phyloP scores from a whole-genome alignment of 2,329 filamentous ascomycete species.

The Capronia americana region DNA sequence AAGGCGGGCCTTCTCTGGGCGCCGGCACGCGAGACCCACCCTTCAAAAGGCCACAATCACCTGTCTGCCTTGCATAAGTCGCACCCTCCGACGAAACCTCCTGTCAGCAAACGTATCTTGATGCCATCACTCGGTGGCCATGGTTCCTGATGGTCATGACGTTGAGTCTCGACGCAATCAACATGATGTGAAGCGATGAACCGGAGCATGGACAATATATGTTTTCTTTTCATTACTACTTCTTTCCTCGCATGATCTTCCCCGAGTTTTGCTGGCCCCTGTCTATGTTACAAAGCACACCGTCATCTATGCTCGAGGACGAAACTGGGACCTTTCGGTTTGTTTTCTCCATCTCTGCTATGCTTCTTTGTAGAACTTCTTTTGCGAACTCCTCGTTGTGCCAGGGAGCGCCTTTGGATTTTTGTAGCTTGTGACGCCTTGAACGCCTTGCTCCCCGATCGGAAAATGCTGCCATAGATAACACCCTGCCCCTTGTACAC shows the following conservation, averaged over 20 bases:
- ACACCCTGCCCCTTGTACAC: slow-evolving; percentile 31
- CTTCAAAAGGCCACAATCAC: slow-evolving; percentile 15
- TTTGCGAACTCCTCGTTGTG: slow-evolving; percentile 19
- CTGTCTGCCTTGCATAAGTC: slow-evolving; percentile 14
- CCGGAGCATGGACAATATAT: neutral
- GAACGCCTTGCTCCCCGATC: slow-evolving; percentile 31
- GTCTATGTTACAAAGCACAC: slow-evolving; percentile 30
- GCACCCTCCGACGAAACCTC: neutral
- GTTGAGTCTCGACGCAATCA: neutral
- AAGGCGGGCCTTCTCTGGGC: neutral
- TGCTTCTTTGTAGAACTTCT: slow-evolving; percentile 16
- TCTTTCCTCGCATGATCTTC: slow-evolving; percentile 12
- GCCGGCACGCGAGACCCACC: neutral
- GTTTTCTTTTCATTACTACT: slow-evolving; percentile 23
- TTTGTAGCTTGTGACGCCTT: slow-evolving; percentile 15
- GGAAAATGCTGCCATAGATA: slow-evolving; percentile 30
- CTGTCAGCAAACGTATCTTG: neutral
- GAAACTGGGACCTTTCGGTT: neutral
- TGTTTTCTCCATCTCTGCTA: neutral
- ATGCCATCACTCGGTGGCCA: too few species aligned
- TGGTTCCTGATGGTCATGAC: slow-evolving; percentile 24
- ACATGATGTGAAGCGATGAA: neutral
- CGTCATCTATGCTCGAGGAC: slow-evolving; percentile 9
- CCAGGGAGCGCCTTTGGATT: slow-evolving; percentile 11
- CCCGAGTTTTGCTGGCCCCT: slow-evolving; percentile 21